Evolutionary conservation across 345 rosid species (phyloP).

Genomic region (Lepidium sativum): DNA sequence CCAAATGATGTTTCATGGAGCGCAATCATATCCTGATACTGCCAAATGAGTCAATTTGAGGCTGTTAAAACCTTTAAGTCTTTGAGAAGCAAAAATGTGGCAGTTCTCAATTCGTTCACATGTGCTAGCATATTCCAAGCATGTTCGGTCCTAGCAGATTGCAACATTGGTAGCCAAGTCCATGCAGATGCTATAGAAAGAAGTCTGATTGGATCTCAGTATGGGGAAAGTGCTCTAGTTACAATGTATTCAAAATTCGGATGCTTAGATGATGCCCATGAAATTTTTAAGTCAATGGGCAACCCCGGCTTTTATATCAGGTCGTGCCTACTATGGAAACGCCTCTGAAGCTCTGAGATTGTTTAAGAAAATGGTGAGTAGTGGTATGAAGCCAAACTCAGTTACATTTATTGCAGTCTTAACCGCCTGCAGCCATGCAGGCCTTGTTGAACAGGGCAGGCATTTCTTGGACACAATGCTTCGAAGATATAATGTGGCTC

Average conservation of each 20-base stretch:
- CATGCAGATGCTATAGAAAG: slow-evolving; percentile 76
- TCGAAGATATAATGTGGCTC: slow-evolving; percentile 36
- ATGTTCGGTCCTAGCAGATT: slow-evolving; percentile 54
- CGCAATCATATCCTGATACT: slow-evolving; percentile 50
- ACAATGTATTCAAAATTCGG: slow-evolving; percentile 73
- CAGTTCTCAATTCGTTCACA: slow-evolving; percentile 42
- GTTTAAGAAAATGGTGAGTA: slow-evolving; percentile 45
- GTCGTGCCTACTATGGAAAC: slow-evolving; percentile 62
- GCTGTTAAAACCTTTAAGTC: slow-evolving; percentile 41
- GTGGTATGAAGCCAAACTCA: slow-evolving; percentile 47
- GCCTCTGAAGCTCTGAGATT: slow-evolving; percentile 53
- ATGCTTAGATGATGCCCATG: slow-evolving; percentile 45
- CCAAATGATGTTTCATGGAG: slow-evolving; percentile 80
- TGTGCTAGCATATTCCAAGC: slow-evolving; percentile 72
- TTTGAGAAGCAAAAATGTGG: slow-evolving; percentile 33
- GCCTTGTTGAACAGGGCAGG: slow-evolving; percentile 45
- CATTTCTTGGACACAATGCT: slow-evolving; percentile 42
- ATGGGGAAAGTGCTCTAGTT: slow-evolving; percentile 61
- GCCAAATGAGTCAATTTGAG: slow-evolving; percentile 48
- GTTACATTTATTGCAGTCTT: slow-evolving; percentile 61
- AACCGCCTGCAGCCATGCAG: slow-evolving; percentile 74
- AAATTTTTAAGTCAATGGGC: slow-evolving; percentile 45
- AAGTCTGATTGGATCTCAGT: slow-evolving; percentile 38
- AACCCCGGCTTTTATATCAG: slow-evolving; percentile 53
- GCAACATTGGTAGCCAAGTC: slow-evolving; percentile 53